Evolutionary conservation across 2,329 filamentous ascomycete species (phyloP), one percentile per base, ranked within the genome.

Genomic region (Talaromyces sp.): DNA sequence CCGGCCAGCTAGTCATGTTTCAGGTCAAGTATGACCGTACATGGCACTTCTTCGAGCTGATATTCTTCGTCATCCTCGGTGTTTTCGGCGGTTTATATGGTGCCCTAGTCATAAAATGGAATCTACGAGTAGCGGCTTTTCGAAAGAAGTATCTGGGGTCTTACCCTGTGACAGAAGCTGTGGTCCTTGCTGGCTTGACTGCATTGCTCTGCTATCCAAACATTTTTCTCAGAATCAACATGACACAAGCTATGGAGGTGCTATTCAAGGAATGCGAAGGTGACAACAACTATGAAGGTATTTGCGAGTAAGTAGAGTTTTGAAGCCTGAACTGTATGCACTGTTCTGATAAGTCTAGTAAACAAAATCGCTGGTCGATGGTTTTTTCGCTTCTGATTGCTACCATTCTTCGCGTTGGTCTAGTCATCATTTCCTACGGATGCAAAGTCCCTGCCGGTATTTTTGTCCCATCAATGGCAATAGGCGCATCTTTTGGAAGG

Each of bases 161-260:
- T 68, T 95, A 96, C 77, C 90, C 93, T 6, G 87, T 98, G 36
- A 84, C 93, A 3, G 95, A 99, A 77, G 91, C 93, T 0, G 93
- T 92, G 0, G 78, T 96, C 17, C 81, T 99, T 47, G 93, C 95
- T 1, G 86, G 89, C 0, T 85, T 88, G 7, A 99, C 95, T 3
- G 95, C 93, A 10, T 84, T 98, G 27, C 84, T 99, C n/a, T 97
- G 94, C 78, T 99, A 96, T 73, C 95, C 94, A 0, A 99, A 99
- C 72, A 93, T 91, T 76, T 98, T 99, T 70, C 76, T 99, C 65
- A 86, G 92, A 64, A 97, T 98, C 72, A 96, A 99, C 78, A 98
- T 99, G 95, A 97, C 95, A 0, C 94, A 98, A 81, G 97, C 93
- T 81, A 98, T 99, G 95, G 93, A 98, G 76, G 96, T 97, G 68